Conservation (phyloP, 176 grass and related monocot genomes). For the Aegilops longissima region DNA sequence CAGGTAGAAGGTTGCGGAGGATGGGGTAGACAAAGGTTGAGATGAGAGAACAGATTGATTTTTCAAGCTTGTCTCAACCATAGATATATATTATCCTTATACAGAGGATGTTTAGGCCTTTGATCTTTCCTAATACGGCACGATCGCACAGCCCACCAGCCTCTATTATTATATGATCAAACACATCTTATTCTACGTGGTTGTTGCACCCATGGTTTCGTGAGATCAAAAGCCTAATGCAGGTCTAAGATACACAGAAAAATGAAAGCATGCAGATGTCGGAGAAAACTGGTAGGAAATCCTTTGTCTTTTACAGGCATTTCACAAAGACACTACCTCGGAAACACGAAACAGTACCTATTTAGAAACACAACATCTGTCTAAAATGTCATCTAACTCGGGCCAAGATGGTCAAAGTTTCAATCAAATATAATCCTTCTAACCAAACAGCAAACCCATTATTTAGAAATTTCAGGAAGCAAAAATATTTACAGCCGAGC, state of each 20-base stretch:
- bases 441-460: background rate
- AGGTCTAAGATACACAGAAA: background rate
- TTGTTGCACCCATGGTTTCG: background rate
- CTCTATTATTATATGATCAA: background rate
- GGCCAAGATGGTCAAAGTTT: background rate
- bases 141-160: background rate
- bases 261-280: background rate
- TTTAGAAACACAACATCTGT: background rate
- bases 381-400: background rate
- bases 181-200: background rate
- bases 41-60: background rate
- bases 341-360: background rate
- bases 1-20: background rate
- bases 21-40: background rate
- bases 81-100: background rate
- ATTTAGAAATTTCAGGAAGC: background rate
- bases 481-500: background rate
- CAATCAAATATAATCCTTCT: background rate
- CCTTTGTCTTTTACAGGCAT: background rate
- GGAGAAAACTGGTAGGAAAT: background rate
- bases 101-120: background rate
- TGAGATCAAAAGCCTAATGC: background rate
- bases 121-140: background rate
- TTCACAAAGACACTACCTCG: background rate
- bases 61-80: background rate